phyloP scores from a whole-genome alignment of 2,329 filamentous ascomycete genomes.

The Phaeosphaeria sp. region DNA sequence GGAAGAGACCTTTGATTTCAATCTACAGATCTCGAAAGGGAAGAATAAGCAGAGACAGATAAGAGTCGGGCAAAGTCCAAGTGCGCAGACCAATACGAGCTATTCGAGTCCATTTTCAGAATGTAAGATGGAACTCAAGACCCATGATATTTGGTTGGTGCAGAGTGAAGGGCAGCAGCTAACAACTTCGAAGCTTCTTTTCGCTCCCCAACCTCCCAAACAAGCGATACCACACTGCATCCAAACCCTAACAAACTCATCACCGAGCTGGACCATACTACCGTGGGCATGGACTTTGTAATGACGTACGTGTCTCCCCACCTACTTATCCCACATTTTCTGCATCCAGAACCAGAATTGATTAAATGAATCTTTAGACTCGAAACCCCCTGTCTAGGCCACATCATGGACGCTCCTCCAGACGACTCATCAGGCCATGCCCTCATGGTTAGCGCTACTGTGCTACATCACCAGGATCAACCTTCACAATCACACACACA shows the following conservation, averaged over 20 bases:
- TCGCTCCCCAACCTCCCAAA: neutral
- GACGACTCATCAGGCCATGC: constrained; percentile 34
- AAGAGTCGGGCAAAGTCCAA: neutral
- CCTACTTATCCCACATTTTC: too few species aligned
- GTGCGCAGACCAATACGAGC: neutral
- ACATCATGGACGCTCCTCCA: constrained; percentile 28
- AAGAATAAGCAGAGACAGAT: neutral
- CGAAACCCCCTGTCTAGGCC: constrained; percentile 43
- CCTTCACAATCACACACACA: neutral
- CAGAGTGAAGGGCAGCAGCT: too few species aligned
- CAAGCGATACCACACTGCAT: neutral
- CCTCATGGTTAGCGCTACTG: constrained; percentile 36
- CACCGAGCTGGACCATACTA: constrained; percentile 21
- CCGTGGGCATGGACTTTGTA: constrained; percentile 42
- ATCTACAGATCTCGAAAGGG: neutral
- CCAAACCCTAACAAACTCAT: constrained; percentile 7
- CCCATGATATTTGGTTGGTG: too few species aligned
- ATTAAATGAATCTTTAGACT: too few species aligned
- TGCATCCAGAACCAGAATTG: too few species aligned
- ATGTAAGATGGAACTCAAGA: too few species aligned
- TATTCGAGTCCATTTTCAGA: neutral
- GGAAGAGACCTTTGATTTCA: neutral
- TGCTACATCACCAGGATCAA: constrained; percentile 27
- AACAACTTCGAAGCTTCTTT: neutral
- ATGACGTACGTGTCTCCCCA: constrained; percentile 40